Percentiles rank a stretch among this genome's conserved stretches.
Conservation (phyloP, 2,329 filamentous ascomycete species). For the Colletotrichum incanum region DNA sequence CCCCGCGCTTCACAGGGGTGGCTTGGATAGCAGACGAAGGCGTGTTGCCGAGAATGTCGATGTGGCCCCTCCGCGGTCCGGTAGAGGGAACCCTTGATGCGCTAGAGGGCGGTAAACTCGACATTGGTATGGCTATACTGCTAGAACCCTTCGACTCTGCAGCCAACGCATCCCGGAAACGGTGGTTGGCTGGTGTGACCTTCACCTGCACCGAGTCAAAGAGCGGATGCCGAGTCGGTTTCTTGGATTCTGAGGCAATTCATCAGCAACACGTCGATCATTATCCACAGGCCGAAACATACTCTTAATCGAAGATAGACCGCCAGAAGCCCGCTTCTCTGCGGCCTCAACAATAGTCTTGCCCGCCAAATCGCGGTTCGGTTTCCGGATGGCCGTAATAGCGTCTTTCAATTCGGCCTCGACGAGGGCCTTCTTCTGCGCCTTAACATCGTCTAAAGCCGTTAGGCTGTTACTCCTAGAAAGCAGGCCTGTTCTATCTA, state of each 20-base stretch:
- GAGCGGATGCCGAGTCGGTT: constrained; percentile 58
- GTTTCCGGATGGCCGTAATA: constrained; percentile 81
- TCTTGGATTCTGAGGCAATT: constrained; percentile 64
- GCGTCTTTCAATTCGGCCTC: constrained; percentile 82
- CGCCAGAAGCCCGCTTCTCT: constrained; percentile 70
- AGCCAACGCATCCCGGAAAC: constrained; percentile 67
- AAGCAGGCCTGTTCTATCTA: constrained; percentile 59
- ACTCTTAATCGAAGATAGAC: constrained; percentile 66
- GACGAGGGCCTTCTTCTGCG: constrained; percentile 76
- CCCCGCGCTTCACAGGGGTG: constrained; percentile 39
- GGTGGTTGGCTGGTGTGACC: constrained; percentile 70
- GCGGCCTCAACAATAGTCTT: constrained; percentile 78
- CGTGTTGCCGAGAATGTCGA: constrained; percentile 48
- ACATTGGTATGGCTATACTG: constrained; percentile 28
- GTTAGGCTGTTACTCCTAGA: constrained; percentile 64
- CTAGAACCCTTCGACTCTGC: constrained; percentile 47
- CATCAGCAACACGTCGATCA: constrained; percentile 45
- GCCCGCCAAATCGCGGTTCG: constrained; percentile 80
- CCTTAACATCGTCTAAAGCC: constrained; percentile 69
- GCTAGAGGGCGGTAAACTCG: constrained; percentile 55
- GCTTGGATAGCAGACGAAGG: constrained; percentile 43
- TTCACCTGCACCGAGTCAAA: constrained; percentile 66
- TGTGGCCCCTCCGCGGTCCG: constrained; percentile 52
- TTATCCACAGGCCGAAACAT: constrained; percentile 48
- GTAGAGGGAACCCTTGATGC: constrained; percentile 60